Base-by-base conservation (phyloP, 2,329 filamentous ascomycete genomes). In the Fusarium nanum region DNA sequence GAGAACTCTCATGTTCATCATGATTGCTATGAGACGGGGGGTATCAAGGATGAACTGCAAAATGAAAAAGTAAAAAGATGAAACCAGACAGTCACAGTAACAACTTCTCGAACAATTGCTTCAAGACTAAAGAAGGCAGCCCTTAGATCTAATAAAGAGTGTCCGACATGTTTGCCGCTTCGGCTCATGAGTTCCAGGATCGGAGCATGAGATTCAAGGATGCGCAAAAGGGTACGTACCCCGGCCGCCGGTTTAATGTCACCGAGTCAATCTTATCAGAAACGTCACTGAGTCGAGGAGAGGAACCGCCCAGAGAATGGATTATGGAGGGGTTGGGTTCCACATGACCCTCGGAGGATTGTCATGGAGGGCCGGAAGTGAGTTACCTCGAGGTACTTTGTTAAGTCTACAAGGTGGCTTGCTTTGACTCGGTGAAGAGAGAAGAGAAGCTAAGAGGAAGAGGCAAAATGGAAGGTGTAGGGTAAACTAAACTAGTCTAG, bases 1-100 rank as follows among this genome's bases (percentile, higher is more conserved):
- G 52, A 75, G 65, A 56, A 63, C 61, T 58, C 73, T 71, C 48
- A 72, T 66, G 61, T 62, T 64, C 57, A 75, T 66, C 73, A 75
- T 75, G 67, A 57, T 60, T 47, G 42, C 23, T 66, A 32, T 67
- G 44, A 49, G 41, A 55, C 10, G 27, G 25, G 40, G 60, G 56
- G 52, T 57, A 48, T 60, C 55, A 5, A 22, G 6, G 49, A 42
- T 50, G 47, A 53, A 28, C 41, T 44, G 34, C 41, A n/a, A 20
- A 28, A 57, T 42, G 23, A 40, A 40, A 66, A 45, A 45, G n/a
- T 5, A 14, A 13, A 30, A 40, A 47, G 28, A 20, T 18, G 34
- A 60, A 49, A 44, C n/a, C 12, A 46, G 28, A 64, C 27, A 25
- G 49, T 30, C 13, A 30, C 55, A 48, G 20, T 22, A 11, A 16